phyloP scores from a whole-genome alignment of 2,329 filamentous ascomycete species.

The Trematosphaeria pertusa region DNA sequence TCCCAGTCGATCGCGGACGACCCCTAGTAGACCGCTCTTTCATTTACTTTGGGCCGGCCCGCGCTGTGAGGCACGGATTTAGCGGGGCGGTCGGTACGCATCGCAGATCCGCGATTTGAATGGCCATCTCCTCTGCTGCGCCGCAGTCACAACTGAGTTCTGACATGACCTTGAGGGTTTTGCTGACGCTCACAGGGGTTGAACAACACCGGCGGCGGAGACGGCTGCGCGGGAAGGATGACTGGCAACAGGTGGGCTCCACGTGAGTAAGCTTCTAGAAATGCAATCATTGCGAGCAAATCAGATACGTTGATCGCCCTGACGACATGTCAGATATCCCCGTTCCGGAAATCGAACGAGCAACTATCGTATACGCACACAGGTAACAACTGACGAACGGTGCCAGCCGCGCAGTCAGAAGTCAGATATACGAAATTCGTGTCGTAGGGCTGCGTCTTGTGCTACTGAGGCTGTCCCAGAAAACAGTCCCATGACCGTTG shows the following conservation, averaged over 20 bases:
- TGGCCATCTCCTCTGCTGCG: constrained; percentile 18
- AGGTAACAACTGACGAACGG: neutral
- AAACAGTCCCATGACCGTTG: constrained; percentile 1
- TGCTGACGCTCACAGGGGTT: constrained; percentile 30
- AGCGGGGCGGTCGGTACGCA: neutral
- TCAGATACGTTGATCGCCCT: neutral
- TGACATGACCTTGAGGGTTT: constrained; percentile 26
- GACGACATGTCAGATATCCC: neutral
- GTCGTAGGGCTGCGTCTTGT: constrained; percentile 29
- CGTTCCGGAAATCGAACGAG: neutral
- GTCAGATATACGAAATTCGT: neutral
- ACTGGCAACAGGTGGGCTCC: constrained; percentile 15
- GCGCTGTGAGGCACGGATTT: constrained; percentile 7
- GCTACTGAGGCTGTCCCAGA: constrained; percentile 17
- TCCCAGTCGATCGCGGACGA: neutral
- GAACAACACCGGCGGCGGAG: constrained; percentile 21
- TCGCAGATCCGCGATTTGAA: constrained; percentile 4
- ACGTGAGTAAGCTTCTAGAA: constrained; percentile 30
- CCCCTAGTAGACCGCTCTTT: constrained; percentile 11
- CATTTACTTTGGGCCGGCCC: constrained; percentile 11
- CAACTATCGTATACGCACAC: neutral
- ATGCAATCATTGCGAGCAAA: constrained; percentile 10
- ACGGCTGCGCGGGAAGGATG: constrained; percentile 45
- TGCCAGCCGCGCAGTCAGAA: neutral
- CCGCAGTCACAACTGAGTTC: constrained; percentile 37